Evolutionary conservation across 1,284 basidiomycete genomes (phyloP).

Genomic region (Fomitopsis betulina): DNA sequence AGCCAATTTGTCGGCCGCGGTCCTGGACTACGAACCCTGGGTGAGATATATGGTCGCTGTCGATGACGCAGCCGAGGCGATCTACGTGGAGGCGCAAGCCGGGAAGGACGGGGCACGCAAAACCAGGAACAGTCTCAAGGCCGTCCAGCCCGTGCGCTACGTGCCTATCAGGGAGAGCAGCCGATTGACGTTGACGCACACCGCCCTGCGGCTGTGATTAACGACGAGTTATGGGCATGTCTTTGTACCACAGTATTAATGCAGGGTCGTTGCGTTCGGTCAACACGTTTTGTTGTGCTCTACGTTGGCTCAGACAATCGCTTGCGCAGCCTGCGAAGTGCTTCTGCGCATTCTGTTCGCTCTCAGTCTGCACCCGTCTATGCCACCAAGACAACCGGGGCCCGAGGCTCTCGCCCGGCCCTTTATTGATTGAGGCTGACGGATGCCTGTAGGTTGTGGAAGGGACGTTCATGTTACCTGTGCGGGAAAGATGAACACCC

Average conservation of each 20-base stretch:
- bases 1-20: slow-evolving; percentile 29
- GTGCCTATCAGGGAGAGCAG: slow-evolving; percentile 36
- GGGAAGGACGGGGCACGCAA: slow-evolving; percentile 32
- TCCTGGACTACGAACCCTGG: slow-evolving; percentile 71
- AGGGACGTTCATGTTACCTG: neutral
- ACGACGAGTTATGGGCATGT: neutral
- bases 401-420: neutral
- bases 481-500: neutral
- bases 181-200: slow-evolving; percentile 25
- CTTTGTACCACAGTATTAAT: neutral
- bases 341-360: neutral
- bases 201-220: slow-evolving; percentile 1
- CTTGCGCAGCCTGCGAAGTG: neutral
- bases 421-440: neutral
- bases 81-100: slow-evolving; percentile 21
- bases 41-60: slow-evolving; percentile 61
- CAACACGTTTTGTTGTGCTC: neutral
- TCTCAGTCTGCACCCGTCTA: neutral
- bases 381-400: neutral
- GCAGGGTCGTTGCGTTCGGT: neutral
- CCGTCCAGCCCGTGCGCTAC: slow-evolving; percentile 34
- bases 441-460: neutral
- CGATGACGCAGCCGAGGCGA: slow-evolving; percentile 54
- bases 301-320: neutral
- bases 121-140: slow-evolving; percentile 53